These are phyloP conservation scores for Talaromyces sp. DNA, from an alignment of 2,329 filamentous ascomycete species.

Conservation along the genomic window DNA sequence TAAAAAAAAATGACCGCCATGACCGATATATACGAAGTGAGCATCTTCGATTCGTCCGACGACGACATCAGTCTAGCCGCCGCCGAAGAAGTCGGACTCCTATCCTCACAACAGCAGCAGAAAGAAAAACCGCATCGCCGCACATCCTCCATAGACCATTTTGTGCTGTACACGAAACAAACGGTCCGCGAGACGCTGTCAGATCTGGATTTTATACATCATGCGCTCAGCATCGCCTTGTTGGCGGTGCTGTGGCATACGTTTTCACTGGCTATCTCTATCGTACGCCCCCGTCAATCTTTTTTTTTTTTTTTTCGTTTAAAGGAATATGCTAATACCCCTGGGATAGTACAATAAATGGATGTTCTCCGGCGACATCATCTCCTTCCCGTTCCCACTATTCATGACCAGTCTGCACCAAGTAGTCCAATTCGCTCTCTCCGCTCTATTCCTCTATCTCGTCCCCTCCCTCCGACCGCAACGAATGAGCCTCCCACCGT, in stretches of 20 bases:
- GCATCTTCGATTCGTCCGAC: constrained; percentile 16
- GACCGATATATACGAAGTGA: constrained; percentile 16
- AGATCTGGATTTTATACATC: constrained; percentile 68
- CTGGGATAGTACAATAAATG: constrained; percentile 86
- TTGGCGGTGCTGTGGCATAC: constrained; percentile 85
- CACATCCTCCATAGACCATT: constrained; percentile 12
- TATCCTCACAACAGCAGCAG: background rate
- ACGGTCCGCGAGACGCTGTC: constrained; percentile 65
- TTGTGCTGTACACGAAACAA: constrained; percentile 48
- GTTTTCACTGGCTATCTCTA: constrained; percentile 88
- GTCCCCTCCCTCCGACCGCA: constrained; percentile 77
- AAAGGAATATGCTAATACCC: background rate
- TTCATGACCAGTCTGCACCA: constrained; percentile 96
- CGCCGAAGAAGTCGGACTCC: constrained; percentile 14
- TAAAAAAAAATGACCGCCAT: background rate
- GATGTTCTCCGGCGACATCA: constrained; percentile 87
- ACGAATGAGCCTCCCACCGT: constrained; percentile 27
- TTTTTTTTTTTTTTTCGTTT: constrained; percentile 12
- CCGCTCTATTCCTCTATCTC: constrained; percentile 73
- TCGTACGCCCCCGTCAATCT: constrained; percentile 56
- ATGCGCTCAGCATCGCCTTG: constrained; percentile 65
- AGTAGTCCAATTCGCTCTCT: constrained; percentile 84
- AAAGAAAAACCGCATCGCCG: constrained; percentile 3
- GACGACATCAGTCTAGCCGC: constrained; percentile 12
- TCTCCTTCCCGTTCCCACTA: constrained; percentile 90